Evolutionary conservation across 352 stramenopile genomes (phyloP).

Genomic region (Globisporangium viniferum): DNA sequence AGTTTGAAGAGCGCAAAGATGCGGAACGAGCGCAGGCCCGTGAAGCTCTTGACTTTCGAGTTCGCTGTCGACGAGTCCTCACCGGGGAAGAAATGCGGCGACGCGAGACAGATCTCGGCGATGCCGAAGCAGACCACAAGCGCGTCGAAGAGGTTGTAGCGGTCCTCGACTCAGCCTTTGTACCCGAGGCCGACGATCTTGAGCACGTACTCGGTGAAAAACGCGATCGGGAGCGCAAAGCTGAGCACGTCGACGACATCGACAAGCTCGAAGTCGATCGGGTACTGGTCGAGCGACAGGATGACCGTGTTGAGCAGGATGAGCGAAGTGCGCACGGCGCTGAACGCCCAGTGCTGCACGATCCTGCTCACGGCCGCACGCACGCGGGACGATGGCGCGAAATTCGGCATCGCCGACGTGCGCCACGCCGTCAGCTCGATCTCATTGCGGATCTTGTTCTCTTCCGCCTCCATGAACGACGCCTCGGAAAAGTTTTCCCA

Average conservation of each 20-base stretch:
- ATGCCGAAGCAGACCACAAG: slow-evolving; percentile 44
- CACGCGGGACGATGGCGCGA: slow-evolving; percentile 11
- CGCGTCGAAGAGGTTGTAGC: slow-evolving; percentile 82
- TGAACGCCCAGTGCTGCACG: slow-evolving; percentile 55
- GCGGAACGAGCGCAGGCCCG: slow-evolving; percentile 78
- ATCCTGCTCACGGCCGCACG: slow-evolving; percentile 20
- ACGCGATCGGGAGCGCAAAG: slow-evolving; percentile 51
- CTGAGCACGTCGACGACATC: slow-evolving; percentile 55
- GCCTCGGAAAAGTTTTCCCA: slow-evolving; percentile 77
- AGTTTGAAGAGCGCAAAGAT: slow-evolving; percentile 91
- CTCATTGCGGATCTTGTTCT: slow-evolving; percentile 26
- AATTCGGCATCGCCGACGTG: neutral
- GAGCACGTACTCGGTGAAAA: slow-evolving; percentile 46
- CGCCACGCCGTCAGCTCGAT: slow-evolving; percentile 16
- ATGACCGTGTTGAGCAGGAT: slow-evolving; percentile 85
- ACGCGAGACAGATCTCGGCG: slow-evolving; percentile 36
- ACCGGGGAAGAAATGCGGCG: slow-evolving; percentile 28
- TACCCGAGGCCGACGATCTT: slow-evolving; percentile 75
- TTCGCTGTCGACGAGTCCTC: neutral
- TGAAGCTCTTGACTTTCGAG: slow-evolving; percentile 37
- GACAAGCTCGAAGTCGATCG: slow-evolving; percentile 34
- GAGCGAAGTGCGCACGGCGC: slow-evolving; percentile 38
- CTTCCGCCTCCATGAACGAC: slow-evolving; percentile 50
- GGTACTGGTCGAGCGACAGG: slow-evolving; percentile 81
- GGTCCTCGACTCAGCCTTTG: slow-evolving; percentile 40